Conservation (phyloP, 2,329 filamentous ascomycete genomes). For the Calonectria hongkongensis region DNA sequence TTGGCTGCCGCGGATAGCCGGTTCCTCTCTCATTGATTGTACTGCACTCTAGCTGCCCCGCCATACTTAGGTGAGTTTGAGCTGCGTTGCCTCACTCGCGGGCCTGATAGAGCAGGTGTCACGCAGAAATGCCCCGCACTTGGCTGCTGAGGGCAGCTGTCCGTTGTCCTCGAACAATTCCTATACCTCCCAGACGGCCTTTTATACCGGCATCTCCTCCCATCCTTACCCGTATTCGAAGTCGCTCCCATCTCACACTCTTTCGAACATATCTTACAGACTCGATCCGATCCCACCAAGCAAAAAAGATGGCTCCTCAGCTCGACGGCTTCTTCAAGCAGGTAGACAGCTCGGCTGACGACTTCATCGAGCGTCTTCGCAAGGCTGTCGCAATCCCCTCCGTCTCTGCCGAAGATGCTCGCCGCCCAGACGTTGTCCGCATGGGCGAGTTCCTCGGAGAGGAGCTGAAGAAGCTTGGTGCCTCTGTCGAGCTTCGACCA, state of each 20-base stretch:
- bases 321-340: constrained; percentile 95
- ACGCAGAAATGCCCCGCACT: constrained; percentile 68
- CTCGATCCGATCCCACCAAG: constrained; percentile 74
- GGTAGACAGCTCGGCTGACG: constrained; percentile 85
- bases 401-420: constrained; percentile 91
- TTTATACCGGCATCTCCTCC: constrained; percentile 49
- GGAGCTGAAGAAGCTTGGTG: constrained; percentile 89
- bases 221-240: constrained; percentile 46
- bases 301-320: constrained; percentile 89
- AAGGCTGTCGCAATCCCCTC: constrained; percentile 98
- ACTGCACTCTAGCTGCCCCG: constrained; percentile 50
- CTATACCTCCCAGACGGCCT: constrained; percentile 50
- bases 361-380: constrained; percentile 92
- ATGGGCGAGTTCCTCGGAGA: constrained; percentile 94
- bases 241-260: constrained; percentile 41
- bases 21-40: constrained; percentile 34
- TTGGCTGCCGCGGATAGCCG: constrained; percentile 59
- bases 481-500: constrained; percentile 88
- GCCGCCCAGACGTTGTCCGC: constrained; percentile 92
- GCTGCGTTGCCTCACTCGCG: constrained; percentile 50
- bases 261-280: constrained; percentile 71
- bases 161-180: constrained; percentile 50
- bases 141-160: constrained; percentile 58
- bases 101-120: constrained; percentile 53
- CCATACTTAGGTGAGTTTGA: constrained; percentile 47